Conservation (phyloP, 768 basidiomycete species). For the Mrakia hoshinonis region DNA sequence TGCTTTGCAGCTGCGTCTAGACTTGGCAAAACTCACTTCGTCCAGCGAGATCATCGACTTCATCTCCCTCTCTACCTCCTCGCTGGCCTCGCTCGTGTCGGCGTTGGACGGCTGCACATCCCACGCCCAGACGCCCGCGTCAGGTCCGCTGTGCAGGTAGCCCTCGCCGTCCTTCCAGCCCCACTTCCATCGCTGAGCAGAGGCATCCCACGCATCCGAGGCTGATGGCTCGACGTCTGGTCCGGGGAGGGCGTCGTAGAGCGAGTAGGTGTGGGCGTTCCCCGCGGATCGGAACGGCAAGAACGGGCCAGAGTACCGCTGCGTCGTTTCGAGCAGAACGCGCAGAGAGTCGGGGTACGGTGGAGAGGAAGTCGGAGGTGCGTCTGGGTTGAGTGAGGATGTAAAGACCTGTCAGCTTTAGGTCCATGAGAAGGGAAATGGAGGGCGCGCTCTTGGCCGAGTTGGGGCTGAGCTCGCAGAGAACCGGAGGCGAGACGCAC, state of each 20-base stretch:
- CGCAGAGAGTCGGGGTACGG: neutral
- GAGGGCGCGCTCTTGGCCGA: no score
- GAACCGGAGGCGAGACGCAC: no score
- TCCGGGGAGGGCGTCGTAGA: conserved; percentile 21
- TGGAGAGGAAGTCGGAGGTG: neutral
- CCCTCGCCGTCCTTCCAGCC: conserved; percentile 12
- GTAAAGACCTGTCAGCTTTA: neutral
- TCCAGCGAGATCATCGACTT: conserved; percentile 10
- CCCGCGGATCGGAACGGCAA: conserved; percentile 13
- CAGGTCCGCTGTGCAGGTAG: neutral
- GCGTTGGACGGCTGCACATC: neutral
- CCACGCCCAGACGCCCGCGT: conserved; percentile 1
- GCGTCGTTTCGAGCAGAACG: conserved; percentile 12
- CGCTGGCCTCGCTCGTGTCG: neutral
- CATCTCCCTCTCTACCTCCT: neutral
- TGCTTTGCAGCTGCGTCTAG: neutral
- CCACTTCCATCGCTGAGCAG: conserved; percentile 6
- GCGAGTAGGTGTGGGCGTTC: conserved; percentile 16
- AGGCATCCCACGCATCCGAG: neutral
- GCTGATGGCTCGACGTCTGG: neutral
- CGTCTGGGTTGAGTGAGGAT: neutral
- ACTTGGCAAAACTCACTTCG: neutral
- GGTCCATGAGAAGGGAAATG: neutral
- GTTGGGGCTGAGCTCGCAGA: neutral
- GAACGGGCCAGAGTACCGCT: conserved; percentile 18